Evolutionary conservation across 805 yeast species (phyloP).

Genomic region (Saccharomycopsis sp.): DNA sequence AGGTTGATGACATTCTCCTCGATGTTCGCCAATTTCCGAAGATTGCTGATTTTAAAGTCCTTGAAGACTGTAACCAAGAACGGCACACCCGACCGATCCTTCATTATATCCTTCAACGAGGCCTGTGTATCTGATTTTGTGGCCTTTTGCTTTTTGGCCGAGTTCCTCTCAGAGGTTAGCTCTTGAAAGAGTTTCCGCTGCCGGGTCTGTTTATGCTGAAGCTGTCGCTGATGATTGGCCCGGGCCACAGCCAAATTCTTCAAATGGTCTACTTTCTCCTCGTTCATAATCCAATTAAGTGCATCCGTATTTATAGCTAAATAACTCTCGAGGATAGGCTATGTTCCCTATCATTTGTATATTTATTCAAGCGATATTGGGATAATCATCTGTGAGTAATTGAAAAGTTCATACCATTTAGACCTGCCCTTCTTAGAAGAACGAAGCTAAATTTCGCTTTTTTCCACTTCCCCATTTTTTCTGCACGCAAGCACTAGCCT

Average conservation of each 20-base stretch:
- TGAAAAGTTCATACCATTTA: no score
- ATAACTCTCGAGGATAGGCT: no score
- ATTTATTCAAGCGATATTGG: no score
- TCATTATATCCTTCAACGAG: neutral
- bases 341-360: no score
- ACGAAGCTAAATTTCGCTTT: neutral
- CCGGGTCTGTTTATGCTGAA: neutral
- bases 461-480: neutral
- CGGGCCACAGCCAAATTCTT: neutral
- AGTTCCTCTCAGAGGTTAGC: neutral
- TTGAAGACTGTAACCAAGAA: constrained; percentile 5
- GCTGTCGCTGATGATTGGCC: neutral
- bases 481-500: no score
- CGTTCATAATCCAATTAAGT: no score
- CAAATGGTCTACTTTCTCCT: neutral
- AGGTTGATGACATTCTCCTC: constrained; percentile 17
- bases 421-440: no score
- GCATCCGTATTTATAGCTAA: no score
- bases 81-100: constrained; percentile 16
- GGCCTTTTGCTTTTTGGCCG: no score
- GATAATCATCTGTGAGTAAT: no score
- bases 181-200: neutral
- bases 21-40: constrained; percentile 6
- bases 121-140: neutral
- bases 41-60: neutral